Evolutionary conservation across 495 filamentous ascomycete species (phyloP), one percentile per base, ranked within the genome.

Genomic region (Penicillium antarcticum): DNA sequence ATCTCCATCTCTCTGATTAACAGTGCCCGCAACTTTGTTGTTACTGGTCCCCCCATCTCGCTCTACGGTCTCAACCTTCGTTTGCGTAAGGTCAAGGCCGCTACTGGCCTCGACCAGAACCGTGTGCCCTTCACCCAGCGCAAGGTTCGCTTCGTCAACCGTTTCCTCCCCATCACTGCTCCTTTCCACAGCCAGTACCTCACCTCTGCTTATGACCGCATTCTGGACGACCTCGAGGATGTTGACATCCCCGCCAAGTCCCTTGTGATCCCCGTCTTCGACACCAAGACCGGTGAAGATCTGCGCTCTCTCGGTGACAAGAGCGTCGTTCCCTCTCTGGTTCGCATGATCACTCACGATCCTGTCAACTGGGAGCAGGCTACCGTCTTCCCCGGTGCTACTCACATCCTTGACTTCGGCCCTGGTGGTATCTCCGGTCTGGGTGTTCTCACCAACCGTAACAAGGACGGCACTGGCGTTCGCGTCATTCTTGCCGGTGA

Each of bases 111-210:
- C 29, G 95, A 99, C 62, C 94, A 99, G 73, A 96, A 89, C 55
- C 84, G 91, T 45, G 87, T 96, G 38, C 95, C 95, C 5, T 92
- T 88, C 75, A 97, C 92, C 0, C 84, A 97, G 69, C 85, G 95
- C 39, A 99, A 99, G 74, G 77, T 95, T 47, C 89, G 94, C 59
- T 97, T 99, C 60, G 90, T 91, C 45, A 97, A 96, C 72, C 86
- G 94, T 53, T 99, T 99, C 76, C 74, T 99, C 45, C 95, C 95
- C 24, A 97, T 99, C 68, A 96, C 92, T 1, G 88, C 94, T 8
- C 95, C 95, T 6, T 99, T 99, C 76, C 95, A 99, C 73, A 97
- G 94, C 77, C 87, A 87, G 52, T 96, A 96, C 60, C 81, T 99
- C 35, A 77, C 80, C 37, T 81, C 88, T 36, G 91, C 95, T 2